Evolutionary conservation across 1,284 basidiomycete species (phyloP).

Genomic region (Vanrija sp.): DNA sequence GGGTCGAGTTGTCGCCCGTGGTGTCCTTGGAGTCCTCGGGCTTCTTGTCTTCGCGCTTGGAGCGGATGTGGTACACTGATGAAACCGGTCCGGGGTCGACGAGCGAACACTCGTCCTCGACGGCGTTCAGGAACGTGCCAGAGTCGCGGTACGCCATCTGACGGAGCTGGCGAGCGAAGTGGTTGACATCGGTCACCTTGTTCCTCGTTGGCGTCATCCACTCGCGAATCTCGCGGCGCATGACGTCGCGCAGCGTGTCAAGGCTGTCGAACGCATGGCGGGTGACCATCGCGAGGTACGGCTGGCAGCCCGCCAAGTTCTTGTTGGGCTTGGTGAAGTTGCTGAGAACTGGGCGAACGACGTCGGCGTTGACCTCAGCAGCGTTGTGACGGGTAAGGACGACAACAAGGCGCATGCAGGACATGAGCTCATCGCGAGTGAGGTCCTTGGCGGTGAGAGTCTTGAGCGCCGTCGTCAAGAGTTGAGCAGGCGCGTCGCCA

Average conservation of each 20-base stretch:
- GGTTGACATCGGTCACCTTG: constrained; percentile 64
- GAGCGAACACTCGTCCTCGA: constrained; percentile 67
- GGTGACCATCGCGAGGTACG: constrained; percentile 79
- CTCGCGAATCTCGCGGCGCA: constrained; percentile 75
- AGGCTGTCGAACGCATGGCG: constrained; percentile 85
- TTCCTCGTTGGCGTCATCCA: constrained; percentile 69
- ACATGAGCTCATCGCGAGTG: constrained; percentile 65
- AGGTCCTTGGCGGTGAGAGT: constrained; percentile 59
- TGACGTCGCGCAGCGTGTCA: constrained; percentile 62
- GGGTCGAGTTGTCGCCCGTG: background rate
- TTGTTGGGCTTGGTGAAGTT: constrained; percentile 53
- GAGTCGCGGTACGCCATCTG: constrained; percentile 80
- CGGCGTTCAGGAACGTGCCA: constrained; percentile 68
- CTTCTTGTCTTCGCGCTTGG: constrained; percentile 52
- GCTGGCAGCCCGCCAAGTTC: constrained; percentile 60
- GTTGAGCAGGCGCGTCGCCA: constrained; percentile 50
- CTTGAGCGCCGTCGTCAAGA: constrained; percentile 70
- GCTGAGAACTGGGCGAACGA: constrained; percentile 63
- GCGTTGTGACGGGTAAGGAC: constrained; percentile 72
- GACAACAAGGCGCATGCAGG: constrained; percentile 72
- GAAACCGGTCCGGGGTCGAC: constrained; percentile 60
- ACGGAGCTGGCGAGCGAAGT: constrained; percentile 71
- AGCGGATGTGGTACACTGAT: constrained; percentile 59
- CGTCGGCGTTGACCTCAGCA: constrained; percentile 61
- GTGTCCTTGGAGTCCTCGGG: constrained; percentile 9